phyloP scores from a whole-genome alignment of 129 eudicot genomes.

The Scalesia atractyloides region DNA sequence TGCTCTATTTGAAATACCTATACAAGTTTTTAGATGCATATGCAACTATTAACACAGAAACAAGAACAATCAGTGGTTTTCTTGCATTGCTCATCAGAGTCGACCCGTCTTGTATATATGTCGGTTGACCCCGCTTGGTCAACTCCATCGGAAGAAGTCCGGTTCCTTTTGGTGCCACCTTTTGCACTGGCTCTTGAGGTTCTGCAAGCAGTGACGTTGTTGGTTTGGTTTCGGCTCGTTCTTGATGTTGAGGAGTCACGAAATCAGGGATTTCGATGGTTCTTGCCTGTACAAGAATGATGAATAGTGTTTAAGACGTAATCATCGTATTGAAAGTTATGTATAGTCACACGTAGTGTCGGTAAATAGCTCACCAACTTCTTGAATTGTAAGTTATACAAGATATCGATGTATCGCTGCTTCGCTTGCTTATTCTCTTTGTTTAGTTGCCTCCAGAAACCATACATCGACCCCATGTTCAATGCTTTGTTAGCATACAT shows the following conservation, averaged over 20 bases:
- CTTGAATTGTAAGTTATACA: slow-evolving; percentile 69
- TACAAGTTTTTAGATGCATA: slow-evolving; percentile 37
- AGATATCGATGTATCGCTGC: slow-evolving; percentile 69
- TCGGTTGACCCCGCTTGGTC: slow-evolving; percentile 15
- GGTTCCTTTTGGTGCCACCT: slow-evolving; percentile 1
- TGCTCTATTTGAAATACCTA: slow-evolving; percentile 33
- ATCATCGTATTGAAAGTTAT: neutral
- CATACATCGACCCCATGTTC: slow-evolving; percentile 82
- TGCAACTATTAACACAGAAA: slow-evolving; percentile 33
- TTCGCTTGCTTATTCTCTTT: slow-evolving; percentile 79
- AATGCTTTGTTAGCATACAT: slow-evolving; percentile 81
- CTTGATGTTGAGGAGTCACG: slow-evolving; percentile 18
- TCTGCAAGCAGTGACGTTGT: slow-evolving; percentile 13
- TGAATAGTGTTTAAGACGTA: slow-evolving; percentile 11
- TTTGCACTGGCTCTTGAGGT: slow-evolving; percentile 19
- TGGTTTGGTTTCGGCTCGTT: slow-evolving; percentile 5
- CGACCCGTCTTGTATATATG: slow-evolving; percentile 1
- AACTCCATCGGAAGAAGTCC: neutral
- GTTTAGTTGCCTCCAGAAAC: slow-evolving; percentile 76
- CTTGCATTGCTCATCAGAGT: slow-evolving; percentile 22
- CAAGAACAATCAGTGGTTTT: slow-evolving; percentile 39
- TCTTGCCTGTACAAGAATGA: slow-evolving; percentile 12
- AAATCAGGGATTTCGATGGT: slow-evolving; percentile 26
- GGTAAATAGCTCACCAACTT: slow-evolving; percentile 54
- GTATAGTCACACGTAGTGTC: neutral